Evolutionary conservation across 306 rosid species (phyloP).

Genomic region (Prunus campanulata): DNA sequence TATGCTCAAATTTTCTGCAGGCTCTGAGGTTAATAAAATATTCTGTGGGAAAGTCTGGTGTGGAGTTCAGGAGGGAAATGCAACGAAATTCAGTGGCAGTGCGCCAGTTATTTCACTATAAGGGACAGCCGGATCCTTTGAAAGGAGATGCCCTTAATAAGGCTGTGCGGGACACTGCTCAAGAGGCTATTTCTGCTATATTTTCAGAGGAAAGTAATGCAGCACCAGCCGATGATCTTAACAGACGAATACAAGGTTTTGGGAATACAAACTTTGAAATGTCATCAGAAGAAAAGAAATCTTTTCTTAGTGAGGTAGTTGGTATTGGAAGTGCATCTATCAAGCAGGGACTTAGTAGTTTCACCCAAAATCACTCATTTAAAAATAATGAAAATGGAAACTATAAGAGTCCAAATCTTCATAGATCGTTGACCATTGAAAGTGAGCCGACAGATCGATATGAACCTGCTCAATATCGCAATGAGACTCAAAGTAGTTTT

Average conservation of each 20-base stretch:
- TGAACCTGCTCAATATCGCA: conserved; percentile 65
- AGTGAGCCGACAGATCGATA: conserved; percentile 55
- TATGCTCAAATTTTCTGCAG: conserved; percentile 40
- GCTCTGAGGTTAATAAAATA: conserved; percentile 92
- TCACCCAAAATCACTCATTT: conserved; percentile 71
- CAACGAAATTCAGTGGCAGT: conserved; percentile 91
- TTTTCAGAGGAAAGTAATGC: conserved; percentile 77
- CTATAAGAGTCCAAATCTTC: conserved; percentile 86
- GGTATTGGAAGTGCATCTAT: conserved; percentile 95
- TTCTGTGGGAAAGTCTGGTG: conserved; percentile 86
- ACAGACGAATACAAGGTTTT: conserved; percentile 91
- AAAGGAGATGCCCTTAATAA: conserved; percentile 95
- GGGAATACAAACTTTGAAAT: conserved; percentile 74
- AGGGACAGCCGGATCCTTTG: conserved; percentile 87
- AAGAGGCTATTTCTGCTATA: conserved; percentile 75
- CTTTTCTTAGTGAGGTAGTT: conserved; percentile 95
- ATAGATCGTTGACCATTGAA: conserved; percentile 82
- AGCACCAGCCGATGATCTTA: conserved; percentile 74
- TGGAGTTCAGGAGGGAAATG: conserved; percentile 97
- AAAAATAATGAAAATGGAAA: conserved; percentile 78
- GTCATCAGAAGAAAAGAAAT: conserved; percentile 66
- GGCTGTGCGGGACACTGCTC: conserved; percentile 92
- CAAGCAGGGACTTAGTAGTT: conserved; percentile 83
- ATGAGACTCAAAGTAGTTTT: conserved; percentile 55
- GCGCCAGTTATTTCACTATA: conserved; percentile 86